Base-by-base conservation (phyloP, 805 yeast species). In the Candida germanica region DNA sequence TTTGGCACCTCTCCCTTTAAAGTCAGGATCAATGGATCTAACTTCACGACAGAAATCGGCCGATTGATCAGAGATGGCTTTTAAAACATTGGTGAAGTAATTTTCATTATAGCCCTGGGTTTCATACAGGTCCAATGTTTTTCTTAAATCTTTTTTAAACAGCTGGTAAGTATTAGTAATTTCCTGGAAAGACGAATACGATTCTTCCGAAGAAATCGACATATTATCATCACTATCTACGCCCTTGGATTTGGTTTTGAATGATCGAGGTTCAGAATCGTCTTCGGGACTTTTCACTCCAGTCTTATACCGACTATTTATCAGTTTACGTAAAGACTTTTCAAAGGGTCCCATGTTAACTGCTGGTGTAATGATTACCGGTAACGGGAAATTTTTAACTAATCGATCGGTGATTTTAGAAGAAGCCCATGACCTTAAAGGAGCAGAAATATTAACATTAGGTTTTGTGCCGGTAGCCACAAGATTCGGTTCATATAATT, bases 351-450 rank as follows among this genome's bases (percentile, higher is more conserved):
- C 63, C 77, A 77, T 69, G 38, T 79, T 77, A 43, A 64, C 53
- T 2, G 84, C 78, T 1, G 88, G 84, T 0, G 77, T 81, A 32
- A 81, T 73, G 16, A 82, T 68, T n/a, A 79, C 73, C 0, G 89
- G 88, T 11, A 80, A 69, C 3, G 80, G 78, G 46, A 71, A 79
- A 48, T 73, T 75, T 49, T 77, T 79, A 19, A 82, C 83, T 30
- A 81, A 62, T 32, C 85, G 61, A 51, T 80, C 86, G 16, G 83
- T 72, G 26, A 83, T 58, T 44, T 82, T 75, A 20, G 80, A 72
- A 4, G 83, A 74, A 26, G 61, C 61, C 83, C 87, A 77, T 16
- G 81, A 69, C 39, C 73, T 63, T 16, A 77, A 62, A 2, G 83
- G 79, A 1, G 79, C 78, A 27, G 73, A 56, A 11, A 51, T 54